Percentiles rank a stretch among this genome's conserved stretches.
These are phyloP conservation scores for Mycena epipterygia DNA, from an alignment of 768 basidiomycete genomes.

Conservation along the genomic window DNA sequence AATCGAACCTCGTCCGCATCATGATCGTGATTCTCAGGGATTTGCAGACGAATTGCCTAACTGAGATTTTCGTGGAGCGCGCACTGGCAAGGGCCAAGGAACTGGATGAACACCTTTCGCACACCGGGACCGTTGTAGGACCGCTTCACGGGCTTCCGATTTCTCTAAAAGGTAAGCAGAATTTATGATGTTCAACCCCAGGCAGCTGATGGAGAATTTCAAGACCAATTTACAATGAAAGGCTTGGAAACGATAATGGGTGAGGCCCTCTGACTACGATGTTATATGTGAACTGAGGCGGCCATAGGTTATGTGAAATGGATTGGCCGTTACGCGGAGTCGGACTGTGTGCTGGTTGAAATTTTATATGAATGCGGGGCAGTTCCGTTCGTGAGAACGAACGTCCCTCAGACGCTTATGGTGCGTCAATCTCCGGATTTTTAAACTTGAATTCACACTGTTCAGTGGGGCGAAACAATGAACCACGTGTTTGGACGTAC, in stretches of 20 bases:
- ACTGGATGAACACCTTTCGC: conserved; percentile 60
- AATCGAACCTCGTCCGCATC: not conserved
- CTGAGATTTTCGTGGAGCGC: conserved; percentile 71
- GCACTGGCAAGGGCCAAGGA: conserved; percentile 61
- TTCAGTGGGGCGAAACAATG: conserved; percentile 67
- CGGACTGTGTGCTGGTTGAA: conserved; percentile 66
- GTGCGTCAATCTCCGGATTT: conserved; percentile 39
- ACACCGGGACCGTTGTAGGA: conserved; percentile 64
- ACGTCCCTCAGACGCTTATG: conserved; percentile 70
- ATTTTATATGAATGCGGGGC: conserved; percentile 69
- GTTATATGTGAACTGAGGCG: not conserved
- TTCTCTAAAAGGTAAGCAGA: conserved; percentile 50
- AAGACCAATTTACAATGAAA: conserved; percentile 71
- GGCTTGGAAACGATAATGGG: conserved; percentile 66
- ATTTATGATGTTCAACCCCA: not conserved
- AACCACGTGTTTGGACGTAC: conserved; percentile 77
- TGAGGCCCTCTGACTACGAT: conserved; percentile 1
- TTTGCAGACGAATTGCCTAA: conserved; percentile 63
- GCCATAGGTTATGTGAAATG: conserved; percentile 65
- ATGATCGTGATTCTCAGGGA: not conserved
- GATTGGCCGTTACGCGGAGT: conserved; percentile 61
- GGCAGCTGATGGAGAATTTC: conserved; percentile 35
- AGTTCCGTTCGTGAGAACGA: conserved; percentile 68
- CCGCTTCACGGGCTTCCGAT: conserved; percentile 67
- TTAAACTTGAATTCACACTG: conserved; percentile 4